Percentiles rank a stretch among this genome's conserved stretches.
Evolutionary conservation across 495 filamentous ascomycete genomes (phyloP).

Genomic region (Penicillium verhagenii): DNA sequence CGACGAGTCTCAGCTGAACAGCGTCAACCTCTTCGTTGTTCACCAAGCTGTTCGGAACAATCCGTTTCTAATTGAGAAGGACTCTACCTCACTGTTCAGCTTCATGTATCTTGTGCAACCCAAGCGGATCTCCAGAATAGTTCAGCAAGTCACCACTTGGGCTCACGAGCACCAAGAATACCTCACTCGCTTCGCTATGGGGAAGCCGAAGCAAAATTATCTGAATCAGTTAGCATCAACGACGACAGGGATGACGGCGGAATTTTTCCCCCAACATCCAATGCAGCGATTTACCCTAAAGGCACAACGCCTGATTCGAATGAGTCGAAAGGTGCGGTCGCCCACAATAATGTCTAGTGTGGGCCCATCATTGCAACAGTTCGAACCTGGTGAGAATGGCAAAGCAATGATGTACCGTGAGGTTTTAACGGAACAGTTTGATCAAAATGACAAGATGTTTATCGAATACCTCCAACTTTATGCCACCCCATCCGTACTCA

Average conservation of each 20-base stretch:
- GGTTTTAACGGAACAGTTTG: conserved; percentile 36
- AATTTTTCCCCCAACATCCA: conserved; percentile 25
- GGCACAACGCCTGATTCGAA: conserved; percentile 61
- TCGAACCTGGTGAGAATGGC: conserved; percentile 31
- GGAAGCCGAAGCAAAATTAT: conserved; percentile 6
- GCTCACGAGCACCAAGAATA: conserved; percentile 57
- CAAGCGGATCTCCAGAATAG: conserved; percentile 39
- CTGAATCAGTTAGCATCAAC: background rate
- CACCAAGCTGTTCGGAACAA: conserved; percentile 53
- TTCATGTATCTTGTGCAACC: conserved; percentile 49
- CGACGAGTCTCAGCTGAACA: conserved; percentile 41
- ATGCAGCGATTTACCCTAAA: conserved; percentile 62
- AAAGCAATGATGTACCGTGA: conserved; percentile 42
- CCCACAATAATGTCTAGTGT: conserved; percentile 57
- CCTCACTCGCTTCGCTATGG: conserved; percentile 27
- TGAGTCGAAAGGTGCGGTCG: conserved; percentile 61
- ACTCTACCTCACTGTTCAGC: conserved; percentile 43
- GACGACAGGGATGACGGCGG: background rate
- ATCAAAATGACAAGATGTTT: conserved; percentile 52
- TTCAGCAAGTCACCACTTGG: conserved; percentile 54
- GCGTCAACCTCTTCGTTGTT: conserved; percentile 63
- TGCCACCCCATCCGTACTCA: conserved; percentile 44
- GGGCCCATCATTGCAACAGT: conserved; percentile 44
- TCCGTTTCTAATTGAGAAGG: conserved; percentile 47
- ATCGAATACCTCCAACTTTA: conserved; percentile 70